Conservation (phyloP, 2,329 filamentous ascomycete genomes). For the Aspergillus carbonarius region DNA sequence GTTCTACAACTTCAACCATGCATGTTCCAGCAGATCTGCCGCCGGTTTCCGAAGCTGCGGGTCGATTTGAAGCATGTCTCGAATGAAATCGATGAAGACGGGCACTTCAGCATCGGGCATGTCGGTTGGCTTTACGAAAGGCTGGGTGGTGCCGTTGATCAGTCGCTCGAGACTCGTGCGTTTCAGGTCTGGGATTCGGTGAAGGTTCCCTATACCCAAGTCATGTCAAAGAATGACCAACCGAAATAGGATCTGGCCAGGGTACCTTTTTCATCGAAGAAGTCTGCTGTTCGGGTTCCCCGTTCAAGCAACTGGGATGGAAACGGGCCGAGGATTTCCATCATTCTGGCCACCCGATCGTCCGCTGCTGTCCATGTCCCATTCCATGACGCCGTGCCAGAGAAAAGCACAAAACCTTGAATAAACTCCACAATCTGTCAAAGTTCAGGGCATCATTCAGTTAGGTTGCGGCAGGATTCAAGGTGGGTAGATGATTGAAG, state of each 20-base stretch:
- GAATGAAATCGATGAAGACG: slow-evolving; percentile 27
- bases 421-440: slow-evolving; percentile 23
- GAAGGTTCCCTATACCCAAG: slow-evolving; percentile 20
- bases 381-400: slow-evolving; percentile 19
- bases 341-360: slow-evolving; percentile 26
- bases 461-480: background rate
- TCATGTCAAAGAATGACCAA: too few species aligned
- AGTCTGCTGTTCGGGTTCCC: slow-evolving; percentile 16
- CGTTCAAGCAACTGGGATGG: slow-evolving; percentile 19
- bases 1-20: slow-evolving; percentile 16
- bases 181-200: slow-evolving; percentile 25
- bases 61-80: slow-evolving; percentile 26
- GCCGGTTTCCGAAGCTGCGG: slow-evolving; percentile 24
- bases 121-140: slow-evolving; percentile 25
- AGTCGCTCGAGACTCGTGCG: slow-evolving; percentile 24
- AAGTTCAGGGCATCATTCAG: too few species aligned
- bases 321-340: slow-evolving; percentile 26
- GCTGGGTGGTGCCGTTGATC: slow-evolving; percentile 21
- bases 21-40: slow-evolving; percentile 23
- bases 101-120: slow-evolving; percentile 26
- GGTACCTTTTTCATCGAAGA: slow-evolving; percentile 24
- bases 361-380: slow-evolving; percentile 29
- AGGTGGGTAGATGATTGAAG: background rate
- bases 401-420: slow-evolving; percentile 28
- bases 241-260: too few species aligned